Percentiles rank a stretch among this genome's conserved stretches.
Evolutionary conservation across 371 early-diverging fungal genomes (phyloP).

Genomic region (Mucor saturninus): DNA sequence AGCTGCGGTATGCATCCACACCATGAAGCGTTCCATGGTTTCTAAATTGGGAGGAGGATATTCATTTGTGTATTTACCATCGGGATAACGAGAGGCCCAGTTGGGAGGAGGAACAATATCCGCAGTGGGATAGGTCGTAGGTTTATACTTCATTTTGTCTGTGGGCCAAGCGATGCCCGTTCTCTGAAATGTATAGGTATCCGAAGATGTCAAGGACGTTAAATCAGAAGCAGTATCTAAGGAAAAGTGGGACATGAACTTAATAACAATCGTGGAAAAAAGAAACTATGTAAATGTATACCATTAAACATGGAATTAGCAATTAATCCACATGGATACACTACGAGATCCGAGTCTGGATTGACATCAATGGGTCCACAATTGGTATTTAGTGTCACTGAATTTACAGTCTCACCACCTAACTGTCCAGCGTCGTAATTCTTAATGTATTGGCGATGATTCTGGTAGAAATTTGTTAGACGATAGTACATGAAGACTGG

Average conservation of each 20-base stretch:
- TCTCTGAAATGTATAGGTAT: slow-evolving; percentile 43
- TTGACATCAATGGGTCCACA: slow-evolving; percentile 56
- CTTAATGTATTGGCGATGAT: slow-evolving; percentile 95
- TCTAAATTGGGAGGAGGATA: slow-evolving; percentile 73
- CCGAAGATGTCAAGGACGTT: slow-evolving; percentile 16
- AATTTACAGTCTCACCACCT: slow-evolving; percentile 55
- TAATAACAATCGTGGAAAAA: neutral
- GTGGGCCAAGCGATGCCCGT: slow-evolving; percentile 88
- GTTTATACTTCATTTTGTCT: slow-evolving; percentile 76
- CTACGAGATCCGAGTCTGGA: slow-evolving; percentile 33
- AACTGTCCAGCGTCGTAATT: slow-evolving; percentile 87
- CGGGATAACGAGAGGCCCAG: slow-evolving; percentile 68
- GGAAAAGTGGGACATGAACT: neutral
- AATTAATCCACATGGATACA: slow-evolving; percentile 99
- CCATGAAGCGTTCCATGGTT: slow-evolving; percentile 86
- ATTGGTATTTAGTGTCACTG: slow-evolving; percentile 33
- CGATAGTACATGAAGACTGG: slow-evolving; percentile 95
- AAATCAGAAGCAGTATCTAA: slow-evolving; percentile 49
- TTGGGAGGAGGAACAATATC: slow-evolving; percentile 81
- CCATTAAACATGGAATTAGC: slow-evolving; percentile 97
- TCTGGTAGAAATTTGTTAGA: slow-evolving; percentile 98
- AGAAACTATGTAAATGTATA: slow-evolving; percentile 17
- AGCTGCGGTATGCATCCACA: slow-evolving; percentile 99
- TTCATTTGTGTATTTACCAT: slow-evolving; percentile 63
- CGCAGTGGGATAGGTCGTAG: slow-evolving; percentile 55